Percentiles rank a stretch among this genome's conserved stretches.
Evolutionary conservation across 768 basidiomycete species (phyloP).

Genomic region (Piloderma croceum): DNA sequence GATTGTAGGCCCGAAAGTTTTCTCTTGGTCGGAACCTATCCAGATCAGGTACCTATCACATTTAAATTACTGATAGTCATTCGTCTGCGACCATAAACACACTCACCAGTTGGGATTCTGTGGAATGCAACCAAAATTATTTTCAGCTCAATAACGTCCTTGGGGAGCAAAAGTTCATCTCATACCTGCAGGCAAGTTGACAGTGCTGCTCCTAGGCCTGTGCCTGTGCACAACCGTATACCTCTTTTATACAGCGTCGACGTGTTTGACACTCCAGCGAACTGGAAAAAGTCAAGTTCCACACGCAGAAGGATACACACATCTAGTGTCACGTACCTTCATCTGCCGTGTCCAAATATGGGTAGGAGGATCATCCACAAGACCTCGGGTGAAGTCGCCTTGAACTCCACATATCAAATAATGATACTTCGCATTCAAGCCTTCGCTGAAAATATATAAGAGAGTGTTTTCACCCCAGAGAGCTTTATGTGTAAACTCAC

Average conservation of each 20-base stretch:
- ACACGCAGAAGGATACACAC: neutral
- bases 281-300: slow-evolving; percentile 32
- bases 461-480: neutral
- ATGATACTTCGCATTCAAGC: slow-evolving; percentile 66
- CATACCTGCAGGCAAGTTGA: slow-evolving; percentile 76
- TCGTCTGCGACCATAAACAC: no score
- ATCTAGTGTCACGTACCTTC: slow-evolving; percentile 44
- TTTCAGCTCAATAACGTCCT: no score
- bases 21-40: slow-evolving; percentile 72
- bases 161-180: slow-evolving; percentile 7
- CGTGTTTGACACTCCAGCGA: slow-evolving; percentile 77
- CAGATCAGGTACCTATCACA: no score
- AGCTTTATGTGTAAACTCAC: slow-evolving; percentile 35
- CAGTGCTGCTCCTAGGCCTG: slow-evolving; percentile 74
- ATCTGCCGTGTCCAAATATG: slow-evolving; percentile 75
- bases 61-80: no score
- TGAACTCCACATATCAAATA: slow-evolving; percentile 81
- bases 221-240: slow-evolving; percentile 78
- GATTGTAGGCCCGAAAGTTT: slow-evolving; percentile 79
- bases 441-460: slow-evolving; percentile 43
- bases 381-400: slow-evolving; percentile 71
- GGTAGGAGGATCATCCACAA: slow-evolving; percentile 65
- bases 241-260: slow-evolving; percentile 75
- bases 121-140: slow-evolving; percentile 8
- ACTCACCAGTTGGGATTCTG: slow-evolving; percentile 47